phyloP scores from a whole-genome alignment of 2,329 filamentous ascomycete species.

The Sphaerulina vaccinii region DNA sequence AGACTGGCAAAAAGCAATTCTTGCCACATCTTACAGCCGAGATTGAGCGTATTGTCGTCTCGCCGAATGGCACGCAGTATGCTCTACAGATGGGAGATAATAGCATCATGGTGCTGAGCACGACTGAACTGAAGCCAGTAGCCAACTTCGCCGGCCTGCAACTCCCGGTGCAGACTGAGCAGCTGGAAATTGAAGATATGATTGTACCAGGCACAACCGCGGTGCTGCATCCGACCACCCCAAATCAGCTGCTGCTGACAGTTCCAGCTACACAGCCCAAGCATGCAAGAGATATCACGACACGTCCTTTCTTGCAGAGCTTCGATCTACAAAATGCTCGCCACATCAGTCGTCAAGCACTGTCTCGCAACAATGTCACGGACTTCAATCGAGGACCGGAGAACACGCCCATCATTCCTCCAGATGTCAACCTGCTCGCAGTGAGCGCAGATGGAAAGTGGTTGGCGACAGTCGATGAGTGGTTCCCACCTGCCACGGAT shows the following conservation, averaged over 20 bases:
- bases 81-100: constrained; percentile 87
- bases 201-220: constrained; percentile 32
- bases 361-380: constrained; percentile 84
- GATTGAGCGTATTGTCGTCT: constrained; percentile 82
- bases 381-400: constrained; percentile 73
- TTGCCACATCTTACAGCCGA: constrained; percentile 86
- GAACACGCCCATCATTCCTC: constrained; percentile 70
- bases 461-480: constrained; percentile 90
- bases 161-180: constrained; percentile 32
- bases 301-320: constrained; percentile 70
- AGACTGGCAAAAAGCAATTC: constrained; percentile 77
- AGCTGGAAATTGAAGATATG: constrained; percentile 11
- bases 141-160: constrained; percentile 84
- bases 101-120: constrained; percentile 85
- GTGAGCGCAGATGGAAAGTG: constrained; percentile 80
- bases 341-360: constrained; percentile 79
- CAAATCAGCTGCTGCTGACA: constrained; percentile 46
- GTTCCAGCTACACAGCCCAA: constrained; percentile 54
- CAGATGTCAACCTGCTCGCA: constrained; percentile 71
- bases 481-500: constrained; percentile 73
- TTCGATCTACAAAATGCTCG: constrained; percentile 79
- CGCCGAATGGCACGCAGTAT: constrained; percentile 75
- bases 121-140: constrained; percentile 80
- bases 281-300: constrained; percentile 32
- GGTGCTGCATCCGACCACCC: constrained; percentile 42